Base-by-base conservation (phyloP, 768 basidiomycete genomes). In the Mycena crocata region DNA sequence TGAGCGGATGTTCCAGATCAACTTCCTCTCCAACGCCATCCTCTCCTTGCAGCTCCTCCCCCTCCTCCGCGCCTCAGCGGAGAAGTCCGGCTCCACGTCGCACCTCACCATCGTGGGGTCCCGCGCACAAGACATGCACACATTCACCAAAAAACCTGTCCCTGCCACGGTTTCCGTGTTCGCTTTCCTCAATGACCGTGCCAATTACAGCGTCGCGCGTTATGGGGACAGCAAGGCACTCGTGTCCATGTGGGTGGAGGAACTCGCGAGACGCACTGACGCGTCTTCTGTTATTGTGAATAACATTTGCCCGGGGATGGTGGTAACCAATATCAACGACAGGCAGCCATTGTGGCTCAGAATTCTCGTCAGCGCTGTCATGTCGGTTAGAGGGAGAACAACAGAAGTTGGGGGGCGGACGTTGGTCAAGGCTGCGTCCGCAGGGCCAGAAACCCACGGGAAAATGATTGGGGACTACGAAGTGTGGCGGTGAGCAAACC, bases 221-320 rank as follows among this genome's bases (percentile, higher is more conserved):
- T 73, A 73, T 51, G 40, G 48, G 5, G 70, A 67, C 48, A 66
- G 55, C 56, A 73, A 73, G 24, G 32, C 66, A 10, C 54, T 73
- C 4, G 68, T 72, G 2, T 54, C 68, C 6, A 62, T 71, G 56
- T 68, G 64, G 45, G 49, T 72, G 14, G 51, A 49, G 17, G 63
- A 67, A 35, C 59, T 69, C 14, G 71, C 68, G 14, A 56, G 61
- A 44, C 66, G 57, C 24, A 54, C 55, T 35, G 65, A 71, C 54
- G 42, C 70, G 23, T 62, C 70, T 19, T 45, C 50, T 17, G 71
- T 73, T 9, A 66, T 67, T 28, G 68, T 73, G 21, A 72, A 73
- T 57, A 57, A 60, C 30, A 66, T 71, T n/a, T 73, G 72, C 46
- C 72, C 72, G 1, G 72, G 72, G 19, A 63, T 69, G 63, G 71